phyloP scores from a whole-genome alignment of 2,329 filamentous ascomycete genomes.

The Trichoderma sp. region DNA sequence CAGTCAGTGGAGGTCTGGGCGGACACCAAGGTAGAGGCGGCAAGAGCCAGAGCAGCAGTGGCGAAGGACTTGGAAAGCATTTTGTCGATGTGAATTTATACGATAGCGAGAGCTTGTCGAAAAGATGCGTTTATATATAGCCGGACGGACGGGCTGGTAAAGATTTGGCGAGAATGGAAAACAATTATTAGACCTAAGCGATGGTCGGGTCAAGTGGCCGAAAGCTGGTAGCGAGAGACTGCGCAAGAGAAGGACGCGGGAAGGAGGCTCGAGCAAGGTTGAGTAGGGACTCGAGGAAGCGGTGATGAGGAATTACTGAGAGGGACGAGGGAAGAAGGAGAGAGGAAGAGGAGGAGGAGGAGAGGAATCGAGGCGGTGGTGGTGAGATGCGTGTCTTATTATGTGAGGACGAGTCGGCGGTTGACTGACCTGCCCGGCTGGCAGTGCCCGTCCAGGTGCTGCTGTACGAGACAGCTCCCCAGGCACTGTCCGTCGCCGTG shows the following conservation, averaged over 20 bases:
- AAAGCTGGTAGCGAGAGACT: conserved; percentile 28
- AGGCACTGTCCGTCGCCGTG: too few species aligned
- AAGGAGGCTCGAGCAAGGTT: conserved; percentile 26
- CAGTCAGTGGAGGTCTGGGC: conserved; percentile 61
- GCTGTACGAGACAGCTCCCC: too few species aligned
- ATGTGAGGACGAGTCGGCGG: neutral
- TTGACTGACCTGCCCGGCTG: neutral
- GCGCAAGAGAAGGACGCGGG: conserved; percentile 23
- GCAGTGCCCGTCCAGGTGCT: neutral
- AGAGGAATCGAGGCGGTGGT: conserved; percentile 14
- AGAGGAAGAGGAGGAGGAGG: neutral
- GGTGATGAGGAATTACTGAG: conserved; percentile 15
- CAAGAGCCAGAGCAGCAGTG: conserved; percentile 51
- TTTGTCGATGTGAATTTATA: conserved; percentile 28
- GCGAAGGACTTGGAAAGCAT: conserved; percentile 52
- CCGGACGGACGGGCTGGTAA: neutral
- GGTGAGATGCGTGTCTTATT: conserved; percentile 29
- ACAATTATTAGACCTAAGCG: conserved; percentile 20
- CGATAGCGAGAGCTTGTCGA: conserved; percentile 8
- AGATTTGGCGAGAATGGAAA: conserved; percentile 11
- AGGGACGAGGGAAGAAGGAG: conserved; percentile 15
- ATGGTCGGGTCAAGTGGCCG: conserved; percentile 15
- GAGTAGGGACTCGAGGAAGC: conserved; percentile 5
- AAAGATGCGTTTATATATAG: conserved; percentile 10
- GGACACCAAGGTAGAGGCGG: conserved; percentile 52